Evolutionary conservation across 148 eudicot genomes (phyloP), one percentile per base, ranked within the genome.

Genomic region (Arbutus unedo): DNA sequence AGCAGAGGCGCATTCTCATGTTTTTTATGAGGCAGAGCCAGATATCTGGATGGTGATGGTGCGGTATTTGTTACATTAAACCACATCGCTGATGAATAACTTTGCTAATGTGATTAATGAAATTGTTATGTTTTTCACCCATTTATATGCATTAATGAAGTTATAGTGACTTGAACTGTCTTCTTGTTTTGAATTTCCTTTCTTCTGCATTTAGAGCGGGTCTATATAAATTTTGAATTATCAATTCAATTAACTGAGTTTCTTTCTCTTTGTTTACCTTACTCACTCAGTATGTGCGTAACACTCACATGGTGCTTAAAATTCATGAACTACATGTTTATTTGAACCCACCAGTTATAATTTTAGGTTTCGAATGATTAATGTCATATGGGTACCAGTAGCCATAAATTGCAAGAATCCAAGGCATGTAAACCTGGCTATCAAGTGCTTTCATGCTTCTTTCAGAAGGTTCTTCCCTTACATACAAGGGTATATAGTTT

Each of bases 31-130:
- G 83, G 97, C 98, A 57, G 99, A 96, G 81, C 92, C 92, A n/a
- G 99, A 94, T 89, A 93, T 96, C 85, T 96, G 99, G 99, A 96
- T 96, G 94, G 99, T 96, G 84, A 92, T 96, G 98, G 99, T 96
- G 86, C 64, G 98, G 19, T 71, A 48, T 82, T 68, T 72, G 13
- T 70, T 66, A 45, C 23, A 41, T 47, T n/a, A 81, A 45, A 71
- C 47, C 16, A 18, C 67, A 62, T 77, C 54, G 53, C 41, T 79
- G 82, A 80, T 68, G 56, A 31, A 16, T 81, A 4, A 71, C 51
- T 43, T 9, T 71, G 31, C 66, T 51, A 38, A n/a, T 70, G 21
- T 81, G 38, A n/a, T 81, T 71, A 19, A 66, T 66, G 71, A 54
- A 71, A 5, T 41, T n/a, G 4, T 51, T 19, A 70, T 8, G 44